Base-by-base conservation (phyloP, 2,329 filamentous ascomycete genomes). In the Neopestalotiopsis clavispora region DNA sequence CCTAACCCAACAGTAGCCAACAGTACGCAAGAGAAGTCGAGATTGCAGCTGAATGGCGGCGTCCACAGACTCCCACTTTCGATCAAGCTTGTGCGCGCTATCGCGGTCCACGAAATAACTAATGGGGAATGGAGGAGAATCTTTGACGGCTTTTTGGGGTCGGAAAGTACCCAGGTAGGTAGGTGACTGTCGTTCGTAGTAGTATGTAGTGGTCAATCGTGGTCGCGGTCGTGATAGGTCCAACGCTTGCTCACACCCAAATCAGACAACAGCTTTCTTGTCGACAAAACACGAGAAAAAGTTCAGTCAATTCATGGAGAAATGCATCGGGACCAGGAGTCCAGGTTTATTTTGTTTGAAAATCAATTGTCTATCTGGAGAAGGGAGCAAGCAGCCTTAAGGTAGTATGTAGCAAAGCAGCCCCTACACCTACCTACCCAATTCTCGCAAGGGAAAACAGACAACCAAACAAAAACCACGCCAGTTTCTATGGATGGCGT, bases 51-150 rank as follows among this genome's bases (percentile, higher is more conserved):
- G 32, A 34, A 17, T 38, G 30, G 59, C 59, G 59, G 59, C 59
- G 59, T 62, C 59, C 59, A 62, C 59, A 23, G 28, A 40, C 59
- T 62, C 32, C 59, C 59, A 62, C 59, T 62, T 62, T 40, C 59
- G 57, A 30, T 34, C 23, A 34, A 59, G 57, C 57, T 59, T 30
- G 34, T 34, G 59, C 30, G 59, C 59, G 32, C 59, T 62, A 62
- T 62, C 30, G 32, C 14, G 59, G n/a, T 34, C 45, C 45, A 52
- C 45, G 45, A 52, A 40, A 20, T 40, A 40, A 38, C 32, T 30
- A 40, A 34, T 40, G 28, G 34, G 28, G 59, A 40, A 40, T 34
- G 28, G 59, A 34, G 28, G 20, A 30, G 14, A n/a, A n/a, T 62
- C 28, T 34, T 12, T 30, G 32, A 38, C 23, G 17, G 59, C 6